Conservation (phyloP, 108 stramenopile genomes). For the Poteriospumella lacustris region DNA sequence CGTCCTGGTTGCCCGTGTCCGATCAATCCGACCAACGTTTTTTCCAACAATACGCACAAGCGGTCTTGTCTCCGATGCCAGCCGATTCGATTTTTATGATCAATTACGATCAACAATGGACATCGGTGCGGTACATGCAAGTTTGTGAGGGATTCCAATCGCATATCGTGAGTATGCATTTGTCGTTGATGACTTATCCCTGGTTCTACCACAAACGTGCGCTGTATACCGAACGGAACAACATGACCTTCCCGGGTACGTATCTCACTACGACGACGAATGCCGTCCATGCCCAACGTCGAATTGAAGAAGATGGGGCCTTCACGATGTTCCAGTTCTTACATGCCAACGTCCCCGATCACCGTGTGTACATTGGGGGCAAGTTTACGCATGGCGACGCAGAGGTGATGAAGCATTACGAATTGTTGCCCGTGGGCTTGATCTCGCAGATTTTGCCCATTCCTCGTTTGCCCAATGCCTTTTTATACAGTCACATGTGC, state of each 20-base stretch:
- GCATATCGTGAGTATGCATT: slow-evolving; percentile 57
- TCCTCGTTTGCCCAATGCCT: background rate
- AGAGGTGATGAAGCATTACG: slow-evolving; percentile 43
- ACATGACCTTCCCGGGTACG: slow-evolving; percentile 54
- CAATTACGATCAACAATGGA: slow-evolving; percentile 76
- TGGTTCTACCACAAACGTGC: slow-evolving; percentile 61
- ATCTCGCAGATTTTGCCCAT: slow-evolving; percentile 39
- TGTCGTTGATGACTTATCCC: slow-evolving; percentile 68
- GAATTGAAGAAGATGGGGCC: slow-evolving; percentile 27
- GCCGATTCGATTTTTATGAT: slow-evolving; percentile 56
- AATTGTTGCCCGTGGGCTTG: slow-evolving; percentile 59
- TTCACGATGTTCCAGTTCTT: slow-evolving; percentile 62
- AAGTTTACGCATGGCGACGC: slow-evolving; percentile 55
- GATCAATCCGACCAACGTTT: slow-evolving; percentile 43
- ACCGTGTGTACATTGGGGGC: slow-evolving; percentile 59
- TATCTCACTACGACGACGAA: slow-evolving; percentile 42
- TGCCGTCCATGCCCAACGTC: slow-evolving; percentile 31
- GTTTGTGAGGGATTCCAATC: slow-evolving; percentile 61
- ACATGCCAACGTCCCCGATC: slow-evolving; percentile 44
- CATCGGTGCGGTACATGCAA: slow-evolving; percentile 67
- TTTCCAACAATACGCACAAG: slow-evolving; percentile 62
- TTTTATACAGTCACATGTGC: background rate
- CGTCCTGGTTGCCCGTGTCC: slow-evolving; percentile 6
- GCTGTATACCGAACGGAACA: slow-evolving; percentile 46
- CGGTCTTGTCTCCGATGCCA: slow-evolving; percentile 61